phyloP scores from a whole-genome alignment of 1,139 yeast species.

The Yamadazyma triangularis region DNA sequence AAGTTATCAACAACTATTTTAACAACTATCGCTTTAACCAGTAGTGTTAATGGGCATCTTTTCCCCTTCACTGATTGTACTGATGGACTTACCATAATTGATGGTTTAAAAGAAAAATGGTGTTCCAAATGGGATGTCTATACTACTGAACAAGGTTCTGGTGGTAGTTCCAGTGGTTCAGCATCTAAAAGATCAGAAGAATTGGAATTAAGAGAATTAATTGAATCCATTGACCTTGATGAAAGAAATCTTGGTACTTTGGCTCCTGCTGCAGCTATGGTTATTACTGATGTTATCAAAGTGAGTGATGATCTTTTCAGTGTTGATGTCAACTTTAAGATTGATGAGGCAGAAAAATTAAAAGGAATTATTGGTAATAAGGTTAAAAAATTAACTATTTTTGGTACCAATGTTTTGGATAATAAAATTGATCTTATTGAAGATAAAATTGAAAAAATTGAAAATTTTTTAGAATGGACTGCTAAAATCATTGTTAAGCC shows the following conservation, averaged over 20 bases:
- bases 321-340: slow-evolving; percentile 18
- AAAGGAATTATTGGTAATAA: slow-evolving; percentile 11
- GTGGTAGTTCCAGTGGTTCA: too few species aligned
- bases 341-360: slow-evolving; percentile 16
- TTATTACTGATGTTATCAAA: slow-evolving; percentile 16
- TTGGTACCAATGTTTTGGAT: slow-evolving; percentile 17
- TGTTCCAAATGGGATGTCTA: slow-evolving; percentile 6
- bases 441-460: slow-evolving; percentile 6
- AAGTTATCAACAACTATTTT: not conserved
- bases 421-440: slow-evolving; percentile 11
- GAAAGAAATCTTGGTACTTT: too few species aligned
- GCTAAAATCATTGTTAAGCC: slow-evolving; percentile 17
- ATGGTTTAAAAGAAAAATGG: slow-evolving; percentile 2
- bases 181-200: too few species aligned
- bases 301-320: slow-evolving; percentile 15
- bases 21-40: not conserved
- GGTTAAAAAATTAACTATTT: slow-evolving; percentile 12
- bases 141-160: too few species aligned
- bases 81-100: not conserved
- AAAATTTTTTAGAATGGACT: slow-evolving; percentile 15
- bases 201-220: too few species aligned
- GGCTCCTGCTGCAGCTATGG: slow-evolving; percentile 23
- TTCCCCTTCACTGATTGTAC: slow-evolving; percentile 3
- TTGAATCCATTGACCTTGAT: too few species aligned
- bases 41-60: slow-evolving; percentile 5